Base-by-base conservation (phyloP, 331 rosid genomes). In the Quercus lobata region DNA sequence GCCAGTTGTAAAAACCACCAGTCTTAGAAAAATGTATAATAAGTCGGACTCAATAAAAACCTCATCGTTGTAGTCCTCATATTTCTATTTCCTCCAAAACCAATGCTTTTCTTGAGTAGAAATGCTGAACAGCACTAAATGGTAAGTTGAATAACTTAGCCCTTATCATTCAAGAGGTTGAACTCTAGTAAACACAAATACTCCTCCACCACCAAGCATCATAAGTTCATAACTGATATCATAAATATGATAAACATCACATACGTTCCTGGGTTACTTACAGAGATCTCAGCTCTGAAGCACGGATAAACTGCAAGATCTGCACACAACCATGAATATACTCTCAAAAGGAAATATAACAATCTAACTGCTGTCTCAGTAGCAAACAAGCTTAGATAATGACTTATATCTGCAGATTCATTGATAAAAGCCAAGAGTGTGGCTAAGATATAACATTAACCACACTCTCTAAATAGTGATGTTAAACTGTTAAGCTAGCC, bases 231-330 rank as follows among this genome's bases (percentile, higher is more conserved):
- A 10, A 66, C 22, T 22, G 14, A 71, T 29, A 37, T 32, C 2
- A 72, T 53, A 49, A 32, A 34, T 25, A 66, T 56, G n/a, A 57
- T 54, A 60, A 54, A 37, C 55, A 41, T 27, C 37, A 27, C 70
- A 55, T 86, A 90, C 97, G 97, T 90, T 91, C 90, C 97, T 7
- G 96, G 82, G 58, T 86, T 85, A 76, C 92, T 88, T 81, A 94
- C 92, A 1, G 98, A 94, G 79, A 92, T 55, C 66, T 90, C 83
- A 77, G 89, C 97, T 88, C 87, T 88, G 85, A 91, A 74, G 89
- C 4, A 7, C 91, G 92, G 32, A 92, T 90, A 78, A 88, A 92
- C 82, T 92, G 97, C 88, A 94, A 82, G 58, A 94, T 91, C 98
- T 91, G 93, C 81, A 69, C 16, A 60, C 41, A 57, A 25, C 52